Evolutionary conservation across 148 eudicot species (phyloP).

Genomic region (Cornus controversa): DNA sequence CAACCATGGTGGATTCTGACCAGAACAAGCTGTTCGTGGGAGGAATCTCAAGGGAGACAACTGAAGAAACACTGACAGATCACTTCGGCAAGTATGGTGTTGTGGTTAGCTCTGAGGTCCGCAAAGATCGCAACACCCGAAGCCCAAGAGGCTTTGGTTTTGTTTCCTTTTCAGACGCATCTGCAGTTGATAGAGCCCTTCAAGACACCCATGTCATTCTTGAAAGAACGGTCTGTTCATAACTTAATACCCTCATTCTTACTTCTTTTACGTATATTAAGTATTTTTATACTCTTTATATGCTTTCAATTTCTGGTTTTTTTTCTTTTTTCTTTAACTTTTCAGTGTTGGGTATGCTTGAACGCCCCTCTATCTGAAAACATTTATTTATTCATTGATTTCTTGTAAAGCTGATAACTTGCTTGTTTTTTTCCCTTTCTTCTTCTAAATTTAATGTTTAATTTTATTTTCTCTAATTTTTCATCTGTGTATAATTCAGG

Average conservation of each 20-base stretch:
- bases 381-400: too few species aligned
- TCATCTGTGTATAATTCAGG: neutral
- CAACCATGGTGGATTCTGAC: slow-evolving; percentile 59
- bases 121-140: slow-evolving; percentile 54
- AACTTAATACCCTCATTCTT: too few species aligned
- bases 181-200: slow-evolving; percentile 53
- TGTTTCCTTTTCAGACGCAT: slow-evolving; percentile 54
- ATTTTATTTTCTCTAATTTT: neutral
- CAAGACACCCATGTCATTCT: slow-evolving; percentile 54
- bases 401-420: neutral
- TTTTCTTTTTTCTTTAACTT: neutral
- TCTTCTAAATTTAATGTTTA: neutral
- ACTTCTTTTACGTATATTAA: too few species aligned
- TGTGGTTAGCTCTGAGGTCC: slow-evolving; percentile 46
- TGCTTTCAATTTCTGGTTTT: slow-evolving; percentile 3
- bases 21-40: slow-evolving; percentile 68
- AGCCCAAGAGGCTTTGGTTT: slow-evolving; percentile 84
- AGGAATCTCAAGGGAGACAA: slow-evolving; percentile 66
- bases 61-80: slow-evolving; percentile 37
- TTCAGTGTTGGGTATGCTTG: neutral
- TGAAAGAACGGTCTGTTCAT: slow-evolving; percentile 51
- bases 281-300: neutral
- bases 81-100: slow-evolving; percentile 63
- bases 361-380: neutral
- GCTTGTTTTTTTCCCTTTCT: neutral